Base-by-base conservation (phyloP, 805 yeast genomes). In the Kuraishia cidri region DNA sequence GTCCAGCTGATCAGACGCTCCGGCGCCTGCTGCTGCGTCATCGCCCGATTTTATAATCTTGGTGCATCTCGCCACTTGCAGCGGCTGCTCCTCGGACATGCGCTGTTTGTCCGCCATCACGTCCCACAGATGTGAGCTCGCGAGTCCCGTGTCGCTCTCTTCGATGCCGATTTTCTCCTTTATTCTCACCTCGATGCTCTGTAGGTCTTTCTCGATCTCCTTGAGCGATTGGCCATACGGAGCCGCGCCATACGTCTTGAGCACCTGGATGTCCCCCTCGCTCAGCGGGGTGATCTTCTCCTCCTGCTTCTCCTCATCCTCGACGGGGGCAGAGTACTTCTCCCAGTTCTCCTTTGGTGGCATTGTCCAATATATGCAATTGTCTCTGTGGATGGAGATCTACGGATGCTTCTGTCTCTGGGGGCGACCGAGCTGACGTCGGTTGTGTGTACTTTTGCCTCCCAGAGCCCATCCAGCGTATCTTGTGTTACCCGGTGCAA, bases 311-410 rank as follows among this genome's bases (percentile, higher is more conserved):
- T 68, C 66, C 12, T 64, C 71, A 5, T 68, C 75, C 43, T 82
- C 96, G 29, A 66, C 69, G n/a, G 95, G 94, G 32, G 92, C 81
- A 54, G 78, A 80, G 61, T 85, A 86, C 58, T 92, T 92, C 54
- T 94, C 99, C 99, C 99, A 92, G 58, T 92, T 95, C 36, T 87
- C 92, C 67, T 87, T 92, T 46, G 97, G 95, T 40, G 97, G 88
- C 97, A 88, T 88, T 33, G 22, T 22, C 16, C 25, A 9, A 25
- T 25, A 25, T n/a, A 25, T 25, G 15, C 9, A 25, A 13, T 7
- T 25, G 11, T 21, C 24, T 11, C 24, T 21, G 7, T 21, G 24
- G 24, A 7, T 21, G 24, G 10, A 21, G 11, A 8, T 21, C 24
- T 8, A 21, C n/a, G n/a, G n/a, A n/a, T n/a, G n/a, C n/a, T n/a